These are phyloP conservation scores for Cytospora mali DNA, from an alignment of 2,329 filamentous ascomycete genomes.

Conservation along the genomic window DNA sequence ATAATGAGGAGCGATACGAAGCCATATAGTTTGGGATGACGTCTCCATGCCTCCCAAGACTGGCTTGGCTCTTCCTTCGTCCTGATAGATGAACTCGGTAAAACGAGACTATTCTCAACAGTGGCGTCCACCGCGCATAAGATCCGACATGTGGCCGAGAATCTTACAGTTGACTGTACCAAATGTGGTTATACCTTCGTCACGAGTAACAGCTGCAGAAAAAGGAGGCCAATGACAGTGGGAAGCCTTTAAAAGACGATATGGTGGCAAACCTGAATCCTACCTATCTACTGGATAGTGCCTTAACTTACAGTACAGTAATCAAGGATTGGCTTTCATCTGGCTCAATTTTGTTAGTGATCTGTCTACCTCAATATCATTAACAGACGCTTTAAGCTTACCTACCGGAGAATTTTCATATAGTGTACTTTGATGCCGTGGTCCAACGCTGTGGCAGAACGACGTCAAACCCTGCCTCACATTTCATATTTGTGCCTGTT, in stretches of 20 bases:
- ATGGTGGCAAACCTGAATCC: too few species aligned
- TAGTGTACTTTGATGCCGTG: neutral
- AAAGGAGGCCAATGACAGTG: neutral
- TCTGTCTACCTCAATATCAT: neutral
- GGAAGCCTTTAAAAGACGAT: neutral
- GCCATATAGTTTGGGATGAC: constrained; percentile 39
- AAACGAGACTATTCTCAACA: neutral
- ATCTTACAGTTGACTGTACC: too few species aligned
- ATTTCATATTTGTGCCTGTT: neutral
- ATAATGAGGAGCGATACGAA: constrained; percentile 49
- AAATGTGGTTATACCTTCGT: neutral
- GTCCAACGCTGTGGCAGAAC: neutral
- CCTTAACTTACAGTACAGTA: too few species aligned
- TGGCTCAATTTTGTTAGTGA: neutral
- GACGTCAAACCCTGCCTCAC: neutral
- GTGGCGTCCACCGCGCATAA: neutral
- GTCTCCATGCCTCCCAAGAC: neutral
- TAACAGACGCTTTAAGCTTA: neutral
- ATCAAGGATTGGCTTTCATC: neutral
- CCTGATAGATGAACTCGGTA: neutral
- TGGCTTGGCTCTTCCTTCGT: neutral
- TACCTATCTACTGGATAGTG: neutral
- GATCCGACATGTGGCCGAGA: neutral
- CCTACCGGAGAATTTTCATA: neutral
- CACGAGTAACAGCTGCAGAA: neutral